These are phyloP conservation scores for Papiliotrema fonsecae DNA, from an alignment of 1,284 basidiomycete genomes.

Conservation along the genomic window DNA sequence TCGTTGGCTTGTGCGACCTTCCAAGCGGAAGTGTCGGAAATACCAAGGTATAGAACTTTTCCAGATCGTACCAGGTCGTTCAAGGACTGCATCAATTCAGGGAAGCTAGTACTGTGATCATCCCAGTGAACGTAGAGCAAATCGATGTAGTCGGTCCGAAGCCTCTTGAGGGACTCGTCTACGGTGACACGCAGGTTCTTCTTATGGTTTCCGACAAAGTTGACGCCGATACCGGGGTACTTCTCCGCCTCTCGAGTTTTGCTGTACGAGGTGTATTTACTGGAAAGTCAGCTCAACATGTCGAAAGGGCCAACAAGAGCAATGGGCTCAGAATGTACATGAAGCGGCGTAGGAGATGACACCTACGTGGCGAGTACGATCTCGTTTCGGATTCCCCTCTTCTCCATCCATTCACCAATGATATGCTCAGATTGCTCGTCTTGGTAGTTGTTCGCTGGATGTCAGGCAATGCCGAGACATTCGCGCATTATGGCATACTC, in stretches of 20 bases:
- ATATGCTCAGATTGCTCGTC: constrained; percentile 45
- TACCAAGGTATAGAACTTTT: constrained; percentile 50
- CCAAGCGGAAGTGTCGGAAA: constrained; percentile 56
- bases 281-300: constrained; percentile 9
- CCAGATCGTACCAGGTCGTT: constrained; percentile 44
- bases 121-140: constrained; percentile 38
- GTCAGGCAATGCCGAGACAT: not conserved
- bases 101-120: constrained; percentile 47
- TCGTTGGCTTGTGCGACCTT: constrained; percentile 54
- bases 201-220: constrained; percentile 45
- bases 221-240: constrained; percentile 23
- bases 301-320: no score
- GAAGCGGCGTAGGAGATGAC: no score
- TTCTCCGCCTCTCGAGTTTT: constrained; percentile 15
- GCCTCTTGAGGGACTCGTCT: constrained; percentile 43
- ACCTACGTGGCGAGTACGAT: constrained; percentile 29
- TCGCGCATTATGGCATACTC: not conserved
- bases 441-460: constrained; percentile 36
- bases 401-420: constrained; percentile 50
- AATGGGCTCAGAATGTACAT: no score
- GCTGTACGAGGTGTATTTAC: constrained; percentile 27
- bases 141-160: constrained; percentile 50
- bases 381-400: constrained; percentile 31
- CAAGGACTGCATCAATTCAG: constrained; percentile 50
- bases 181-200: constrained; percentile 23